Percentiles rank a stretch among this genome's conserved stretches.
Conservation (phyloP, 2,329 filamentous ascomycete genomes). For the Lanzia echinophila region DNA sequence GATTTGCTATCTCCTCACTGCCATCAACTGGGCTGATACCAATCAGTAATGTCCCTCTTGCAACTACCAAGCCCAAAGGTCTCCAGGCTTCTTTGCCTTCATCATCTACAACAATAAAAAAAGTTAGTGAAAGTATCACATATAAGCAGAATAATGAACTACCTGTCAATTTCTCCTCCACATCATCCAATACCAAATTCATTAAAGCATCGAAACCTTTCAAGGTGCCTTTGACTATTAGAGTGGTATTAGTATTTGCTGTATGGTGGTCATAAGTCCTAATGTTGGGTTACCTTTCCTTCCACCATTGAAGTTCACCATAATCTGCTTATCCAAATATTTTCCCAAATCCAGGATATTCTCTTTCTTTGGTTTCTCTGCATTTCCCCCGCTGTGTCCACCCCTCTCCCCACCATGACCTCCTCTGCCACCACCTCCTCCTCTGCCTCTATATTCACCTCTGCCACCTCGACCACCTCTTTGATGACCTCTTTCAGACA, state of each 20-base stretch:
- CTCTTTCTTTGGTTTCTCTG: constrained; percentile 90
- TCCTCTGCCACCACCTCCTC: constrained; percentile 26
- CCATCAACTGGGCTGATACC: constrained; percentile 89
- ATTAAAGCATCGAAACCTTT: constrained; percentile 97
- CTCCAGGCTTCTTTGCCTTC: constrained; percentile 76
- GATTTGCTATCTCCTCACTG: constrained; percentile 92
- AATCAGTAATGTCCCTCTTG: constrained; percentile 85
- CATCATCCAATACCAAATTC: constrained; percentile 95
- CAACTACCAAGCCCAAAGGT: constrained; percentile 69
- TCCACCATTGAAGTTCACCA: constrained; percentile 94
- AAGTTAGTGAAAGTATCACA: background rate
- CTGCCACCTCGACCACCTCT: constrained; percentile 14
- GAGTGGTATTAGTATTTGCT: background rate
- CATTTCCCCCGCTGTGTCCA: constrained; percentile 39
- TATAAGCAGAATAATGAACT: constrained; percentile 27
- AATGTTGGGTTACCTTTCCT: constrained; percentile 60
- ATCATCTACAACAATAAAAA: constrained; percentile 58
- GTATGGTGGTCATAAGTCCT: background rate
- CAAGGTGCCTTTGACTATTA: constrained; percentile 72
- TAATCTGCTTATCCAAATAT: constrained; percentile 95
- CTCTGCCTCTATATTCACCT: constrained; percentile 14
- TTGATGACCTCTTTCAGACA: constrained; percentile 18
- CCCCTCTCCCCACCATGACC: constrained; percentile 36
- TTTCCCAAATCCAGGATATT: constrained; percentile 93
- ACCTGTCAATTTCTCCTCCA: constrained; percentile 86